phyloP scores from a whole-genome alignment of 345 rosid genomes.

The Linum tenue region DNA sequence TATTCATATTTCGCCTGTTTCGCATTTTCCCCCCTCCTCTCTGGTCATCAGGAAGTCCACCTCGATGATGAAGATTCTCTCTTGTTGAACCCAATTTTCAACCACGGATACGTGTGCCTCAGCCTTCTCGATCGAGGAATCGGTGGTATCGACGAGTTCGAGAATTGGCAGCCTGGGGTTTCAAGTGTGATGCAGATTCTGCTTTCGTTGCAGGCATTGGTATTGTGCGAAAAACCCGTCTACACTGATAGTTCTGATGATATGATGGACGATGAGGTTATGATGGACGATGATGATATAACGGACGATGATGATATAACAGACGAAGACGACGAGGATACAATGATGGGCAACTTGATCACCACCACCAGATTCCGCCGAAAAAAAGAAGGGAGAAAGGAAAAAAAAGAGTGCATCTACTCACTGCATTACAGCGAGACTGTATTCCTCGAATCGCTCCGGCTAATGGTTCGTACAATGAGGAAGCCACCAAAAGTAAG shows the following conservation, averaged over 20 bases:
- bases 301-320: too few species aligned
- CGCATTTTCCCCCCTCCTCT: background rate
- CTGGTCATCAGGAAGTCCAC: slow-evolving; percentile 42
- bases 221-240: slow-evolving; percentile 71
- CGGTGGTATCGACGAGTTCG: slow-evolving; percentile 47
- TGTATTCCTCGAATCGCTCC: slow-evolving; percentile 49
- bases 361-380: too few species aligned
- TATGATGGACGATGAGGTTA: background rate
- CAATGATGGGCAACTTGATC: too few species aligned
- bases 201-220: slow-evolving; percentile 85
- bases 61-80: slow-evolving; percentile 69
- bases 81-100: slow-evolving; percentile 80
- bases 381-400: too few species aligned
- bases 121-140: slow-evolving; percentile 79
- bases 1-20: background rate
- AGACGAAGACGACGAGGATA: too few species aligned
- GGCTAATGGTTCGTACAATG: slow-evolving; percentile 61
- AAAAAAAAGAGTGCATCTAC: too few species aligned
- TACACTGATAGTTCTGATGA: slow-evolving; percentile 67
- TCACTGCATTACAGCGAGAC: slow-evolving; percentile 58
- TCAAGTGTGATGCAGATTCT: slow-evolving; percentile 87
- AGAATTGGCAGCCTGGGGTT: slow-evolving; percentile 71
- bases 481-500: slow-evolving; percentile 82
- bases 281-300: too few species aligned
- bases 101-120: slow-evolving; percentile 82